phyloP scores from a whole-genome alignment of 345 rosid species.

The Euphorbia peplus region DNA sequence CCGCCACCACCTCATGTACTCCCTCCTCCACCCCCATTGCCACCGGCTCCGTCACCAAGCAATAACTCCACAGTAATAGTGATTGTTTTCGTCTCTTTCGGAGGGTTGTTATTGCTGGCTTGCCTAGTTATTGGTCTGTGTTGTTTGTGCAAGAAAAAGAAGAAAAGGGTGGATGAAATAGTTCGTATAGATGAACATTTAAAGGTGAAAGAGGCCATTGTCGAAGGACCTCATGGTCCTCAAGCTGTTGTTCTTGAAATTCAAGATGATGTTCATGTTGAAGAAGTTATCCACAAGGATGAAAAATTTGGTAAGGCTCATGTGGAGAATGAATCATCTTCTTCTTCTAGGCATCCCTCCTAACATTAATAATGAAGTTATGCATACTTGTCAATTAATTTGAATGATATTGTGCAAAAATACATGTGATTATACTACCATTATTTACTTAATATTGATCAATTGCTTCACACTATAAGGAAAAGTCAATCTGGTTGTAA shows the following conservation, averaged over 20 bases:
- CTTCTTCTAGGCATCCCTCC: too few relatives aligned
- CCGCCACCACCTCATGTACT: constrained; percentile 19
- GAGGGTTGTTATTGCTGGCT: constrained; percentile 49
- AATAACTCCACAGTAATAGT: constrained; percentile 45
- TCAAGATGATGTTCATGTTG: constrained; percentile 53
- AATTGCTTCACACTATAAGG: too few relatives aligned
- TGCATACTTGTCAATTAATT: too few relatives aligned
- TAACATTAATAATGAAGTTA: neutral
- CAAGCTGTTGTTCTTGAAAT: constrained; percentile 41
- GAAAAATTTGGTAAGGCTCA: constrained; percentile 26
- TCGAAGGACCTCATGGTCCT: constrained; percentile 48
- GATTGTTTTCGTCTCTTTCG: constrained; percentile 52
- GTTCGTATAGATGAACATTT: constrained; percentile 50
- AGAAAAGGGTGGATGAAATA: constrained; percentile 36
- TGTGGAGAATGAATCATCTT: constrained; percentile 13
- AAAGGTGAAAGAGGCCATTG: constrained; percentile 54
- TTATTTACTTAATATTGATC: too few relatives aligned
- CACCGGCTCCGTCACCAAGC: constrained; percentile 41
- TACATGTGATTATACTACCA: too few relatives aligned
- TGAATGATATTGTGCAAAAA: neutral
- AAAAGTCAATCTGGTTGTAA: too few relatives aligned
- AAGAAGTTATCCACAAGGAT: constrained; percentile 37
- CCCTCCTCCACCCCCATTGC: constrained; percentile 18
- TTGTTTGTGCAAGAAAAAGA: constrained; percentile 47
- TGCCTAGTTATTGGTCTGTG: constrained; percentile 46